Evolutionary conservation across 202 grass and related monocot species (phyloP).

Genomic region (Zoysia matrella): DNA sequence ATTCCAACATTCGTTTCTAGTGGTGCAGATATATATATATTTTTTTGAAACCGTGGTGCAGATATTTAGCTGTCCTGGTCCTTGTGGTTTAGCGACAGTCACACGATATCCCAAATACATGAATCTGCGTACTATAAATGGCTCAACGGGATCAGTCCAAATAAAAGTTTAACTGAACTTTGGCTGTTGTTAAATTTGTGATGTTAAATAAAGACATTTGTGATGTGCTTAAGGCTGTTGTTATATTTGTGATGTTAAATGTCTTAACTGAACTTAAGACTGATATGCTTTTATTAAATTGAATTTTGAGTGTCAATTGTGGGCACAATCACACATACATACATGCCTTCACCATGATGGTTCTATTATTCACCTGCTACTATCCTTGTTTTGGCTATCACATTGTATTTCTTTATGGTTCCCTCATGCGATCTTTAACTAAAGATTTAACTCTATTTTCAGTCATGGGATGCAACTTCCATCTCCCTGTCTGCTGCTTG

Average conservation of each 20-base stretch:
- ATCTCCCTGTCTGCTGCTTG: conserved; percentile 95
- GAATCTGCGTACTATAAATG: neutral
- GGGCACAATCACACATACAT: neutral
- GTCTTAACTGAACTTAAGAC: neutral
- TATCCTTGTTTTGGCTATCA: neutral
- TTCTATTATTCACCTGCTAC: neutral
- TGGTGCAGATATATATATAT: neutral
- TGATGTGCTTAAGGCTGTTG: no score
- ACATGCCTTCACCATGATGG: neutral
- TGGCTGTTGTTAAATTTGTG: neutral
- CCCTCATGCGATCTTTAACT: neutral
- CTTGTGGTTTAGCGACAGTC: neutral
- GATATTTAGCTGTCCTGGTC: neutral
- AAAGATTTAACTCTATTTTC: conserved; percentile 36
- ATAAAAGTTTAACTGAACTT: conserved; percentile 7
- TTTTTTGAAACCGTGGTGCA: neutral
- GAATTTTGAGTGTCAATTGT: neutral
- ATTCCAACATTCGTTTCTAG: neutral
- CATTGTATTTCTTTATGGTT: neutral
- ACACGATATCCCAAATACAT: neutral
- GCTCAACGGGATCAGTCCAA: neutral
- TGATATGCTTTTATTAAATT: neutral
- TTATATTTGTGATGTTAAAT: no score
- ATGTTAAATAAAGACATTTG: no score
- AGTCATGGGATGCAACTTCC: conserved; percentile 95